Conservation (phyloP, 78 protist genomes). For the Dictyostelium firmibasis region DNA sequence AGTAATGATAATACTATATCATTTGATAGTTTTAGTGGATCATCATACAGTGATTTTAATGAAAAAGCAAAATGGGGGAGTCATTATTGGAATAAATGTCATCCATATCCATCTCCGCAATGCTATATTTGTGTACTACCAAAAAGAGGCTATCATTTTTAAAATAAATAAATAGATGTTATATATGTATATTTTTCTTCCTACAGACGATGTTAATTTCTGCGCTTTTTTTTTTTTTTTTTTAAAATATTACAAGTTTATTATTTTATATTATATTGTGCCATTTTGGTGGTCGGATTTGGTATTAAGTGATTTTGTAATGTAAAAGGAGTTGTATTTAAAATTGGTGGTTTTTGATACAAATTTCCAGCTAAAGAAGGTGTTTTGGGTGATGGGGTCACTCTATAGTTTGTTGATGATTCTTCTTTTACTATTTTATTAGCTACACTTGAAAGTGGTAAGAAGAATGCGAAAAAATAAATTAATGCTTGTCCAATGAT, state of each 20-base stretch:
- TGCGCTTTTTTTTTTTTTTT: not conserved
- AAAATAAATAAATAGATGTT: no score
- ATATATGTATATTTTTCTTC: no score
- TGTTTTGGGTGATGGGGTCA: not conserved
- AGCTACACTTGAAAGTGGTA: constrained; percentile 24
- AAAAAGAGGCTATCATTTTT: no score
- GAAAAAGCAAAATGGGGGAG: no score
- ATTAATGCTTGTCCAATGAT: not conserved
- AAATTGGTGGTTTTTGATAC: not conserved
- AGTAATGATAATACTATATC: no score
- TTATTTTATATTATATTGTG: not conserved
- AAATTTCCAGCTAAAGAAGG: not conserved
- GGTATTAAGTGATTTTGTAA: not conserved
- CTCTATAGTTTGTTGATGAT: constrained; percentile 2
- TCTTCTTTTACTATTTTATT: not conserved
- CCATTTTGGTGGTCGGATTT: not conserved
- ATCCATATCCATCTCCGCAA: no score
- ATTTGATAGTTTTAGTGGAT: no score
- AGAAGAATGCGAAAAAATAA: not conserved
- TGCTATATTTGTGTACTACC: no score
- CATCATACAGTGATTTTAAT: no score
- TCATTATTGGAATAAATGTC: no score
- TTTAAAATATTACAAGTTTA: not conserved
- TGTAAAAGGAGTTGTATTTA: not conserved
- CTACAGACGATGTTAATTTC: no score